Evolutionary conservation across 2,329 filamentous ascomycete species (phyloP), one percentile per base, ranked within the genome.

Genomic region (Alternaria alternata): DNA sequence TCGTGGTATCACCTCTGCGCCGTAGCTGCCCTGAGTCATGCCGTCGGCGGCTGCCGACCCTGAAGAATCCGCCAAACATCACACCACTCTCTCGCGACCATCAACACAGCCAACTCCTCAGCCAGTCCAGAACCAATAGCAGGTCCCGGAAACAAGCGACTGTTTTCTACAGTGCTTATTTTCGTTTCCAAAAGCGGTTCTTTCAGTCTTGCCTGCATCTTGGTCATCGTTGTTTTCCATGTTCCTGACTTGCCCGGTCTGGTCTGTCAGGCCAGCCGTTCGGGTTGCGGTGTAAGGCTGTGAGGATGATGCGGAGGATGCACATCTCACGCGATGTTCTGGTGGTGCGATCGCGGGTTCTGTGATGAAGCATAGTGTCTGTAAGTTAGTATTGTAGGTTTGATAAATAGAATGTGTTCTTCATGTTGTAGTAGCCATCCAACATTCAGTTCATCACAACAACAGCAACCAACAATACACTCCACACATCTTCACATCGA

Each of bases 1-100:
- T 47, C 26, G 18, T 49, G 48, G 34, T 16, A 20, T 60, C 53
- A 57, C 38, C 47, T 5, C 16, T n/a, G 11, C 12, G 38, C 30
- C 22, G 16, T 18, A 41, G 14, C 38, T 4, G n/a, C 7, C n/a
- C 53, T 61, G 51, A 47, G 46, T 64, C 51, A 59, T 61, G 66
- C 68, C 62, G 53, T 64, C 68, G 65, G 68, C 57, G 42, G 51
- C 34, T 60, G 68, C 70, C 70, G 69, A 58, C 51, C 49, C 54
- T 34, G 26, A 43, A n/a, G 38, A 46, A 16, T 16, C 39, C 39
- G 39, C 20, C 6, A 54, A 61, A 48, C 41, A 62, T 72, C 70
- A 72, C 70, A 69, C 70, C 71, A 74, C 66, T 52, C 26, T 72
- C 69, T 65, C 58, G 16, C 64, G 59, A 70, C 55, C 57, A 43